Percentiles rank a stretch among this genome's conserved stretches.
Evolutionary conservation across 495 filamentous ascomycete species (phyloP).

Genomic region (Thermochaetoides thermophila): DNA sequence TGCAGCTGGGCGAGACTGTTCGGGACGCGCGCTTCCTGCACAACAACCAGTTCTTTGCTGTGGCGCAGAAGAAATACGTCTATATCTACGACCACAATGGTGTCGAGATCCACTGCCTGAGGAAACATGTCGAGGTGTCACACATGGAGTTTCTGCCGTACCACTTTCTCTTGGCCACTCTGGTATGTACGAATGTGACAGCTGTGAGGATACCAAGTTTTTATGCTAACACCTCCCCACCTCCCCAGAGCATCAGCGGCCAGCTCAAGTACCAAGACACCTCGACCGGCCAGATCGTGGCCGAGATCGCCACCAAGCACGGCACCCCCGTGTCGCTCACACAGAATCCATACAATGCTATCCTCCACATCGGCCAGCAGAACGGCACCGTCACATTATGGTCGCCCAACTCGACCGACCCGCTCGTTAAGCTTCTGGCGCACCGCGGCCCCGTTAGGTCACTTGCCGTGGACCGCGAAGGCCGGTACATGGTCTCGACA

Average conservation of each 20-base stretch:
- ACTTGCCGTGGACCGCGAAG: constrained; percentile 73
- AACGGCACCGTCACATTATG: constrained; percentile 89
- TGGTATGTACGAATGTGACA: constrained; percentile 36
- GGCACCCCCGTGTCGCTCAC: constrained; percentile 72
- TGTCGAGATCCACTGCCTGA: constrained; percentile 80
- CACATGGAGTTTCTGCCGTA: constrained; percentile 94
- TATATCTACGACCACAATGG: constrained; percentile 82
- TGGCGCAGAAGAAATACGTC: constrained; percentile 94
- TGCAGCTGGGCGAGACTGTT: constrained; percentile 81
- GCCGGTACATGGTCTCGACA: constrained; percentile 88
- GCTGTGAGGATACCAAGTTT: no score
- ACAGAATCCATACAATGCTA: constrained; percentile 83
- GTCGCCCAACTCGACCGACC: constrained; percentile 81
- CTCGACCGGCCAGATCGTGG: constrained; percentile 73
- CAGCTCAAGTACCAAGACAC: constrained; percentile 90
- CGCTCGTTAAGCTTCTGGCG: constrained; percentile 86
- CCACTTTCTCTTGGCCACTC: constrained; percentile 81
- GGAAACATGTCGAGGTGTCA: constrained; percentile 80
- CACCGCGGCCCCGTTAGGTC: constrained; percentile 85
- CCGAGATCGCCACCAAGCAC: constrained; percentile 66
- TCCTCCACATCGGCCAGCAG: constrained; percentile 81
- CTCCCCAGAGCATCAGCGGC: constrained; percentile 62
- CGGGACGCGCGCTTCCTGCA: constrained; percentile 85
- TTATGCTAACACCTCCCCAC: no score
- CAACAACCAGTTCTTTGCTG: constrained; percentile 90